phyloP scores from a whole-genome alignment of 169 alveolate species.

The Babesia caballi region DNA sequence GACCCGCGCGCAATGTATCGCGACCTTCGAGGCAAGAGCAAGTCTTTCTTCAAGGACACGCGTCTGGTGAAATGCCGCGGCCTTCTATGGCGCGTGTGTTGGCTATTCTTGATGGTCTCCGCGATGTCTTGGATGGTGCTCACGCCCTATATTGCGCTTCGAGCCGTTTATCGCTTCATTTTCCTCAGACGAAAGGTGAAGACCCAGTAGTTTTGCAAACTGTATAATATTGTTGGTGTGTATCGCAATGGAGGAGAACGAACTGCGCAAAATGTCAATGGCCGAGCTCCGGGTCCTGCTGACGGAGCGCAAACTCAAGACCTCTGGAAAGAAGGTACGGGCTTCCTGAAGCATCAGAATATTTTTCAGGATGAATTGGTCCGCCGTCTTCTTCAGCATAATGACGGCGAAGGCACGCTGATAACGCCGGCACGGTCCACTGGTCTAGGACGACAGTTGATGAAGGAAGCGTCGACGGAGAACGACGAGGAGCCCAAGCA shows the following conservation, averaged over 20 bases:
- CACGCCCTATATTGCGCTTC: conserved; percentile 14
- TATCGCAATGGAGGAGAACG: conserved; percentile 37
- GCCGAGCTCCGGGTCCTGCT: conserved; percentile 50
- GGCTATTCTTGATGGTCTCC: background rate
- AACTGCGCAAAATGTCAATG: conserved; percentile 32
- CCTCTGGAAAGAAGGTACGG: conserved; percentile 58
- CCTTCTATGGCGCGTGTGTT: background rate
- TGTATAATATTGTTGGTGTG: background rate
- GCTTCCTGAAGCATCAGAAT: too few relatives aligned
- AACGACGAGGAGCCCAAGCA: background rate
- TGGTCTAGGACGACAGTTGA: background rate
- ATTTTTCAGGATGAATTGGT: conserved; percentile 3
- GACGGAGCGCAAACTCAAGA: conserved; percentile 19
- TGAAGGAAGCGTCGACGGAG: background rate
- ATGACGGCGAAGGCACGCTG: background rate
- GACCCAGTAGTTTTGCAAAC: background rate
- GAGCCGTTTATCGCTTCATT: background rate
- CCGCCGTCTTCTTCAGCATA: background rate
- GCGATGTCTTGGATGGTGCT: conserved; percentile 39
- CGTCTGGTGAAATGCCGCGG: conserved; percentile 21
- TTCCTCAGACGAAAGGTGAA: background rate
- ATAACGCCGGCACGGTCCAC: background rate
- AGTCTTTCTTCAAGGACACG: background rate
- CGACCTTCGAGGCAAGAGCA: background rate
- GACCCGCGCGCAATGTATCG: conserved; percentile 7